A percentile compares a stretch with the other conserved stretches of the same genome.
These are phyloP conservation scores for Terfezia boudieri DNA, from an alignment of 495 filamentous ascomycete species.

Conservation along the genomic window DNA sequence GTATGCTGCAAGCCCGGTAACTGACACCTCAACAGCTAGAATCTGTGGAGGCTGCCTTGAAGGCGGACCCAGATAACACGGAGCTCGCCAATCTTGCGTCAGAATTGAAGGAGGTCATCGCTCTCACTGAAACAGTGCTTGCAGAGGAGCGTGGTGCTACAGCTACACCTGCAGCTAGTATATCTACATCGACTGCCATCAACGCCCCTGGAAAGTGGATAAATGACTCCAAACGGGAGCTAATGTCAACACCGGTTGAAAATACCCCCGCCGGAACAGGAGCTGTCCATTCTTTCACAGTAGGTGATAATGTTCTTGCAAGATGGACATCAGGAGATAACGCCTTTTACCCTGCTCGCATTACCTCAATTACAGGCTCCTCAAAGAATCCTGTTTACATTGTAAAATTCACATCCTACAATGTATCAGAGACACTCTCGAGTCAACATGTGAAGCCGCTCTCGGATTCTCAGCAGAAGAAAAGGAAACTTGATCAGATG, in stretches of 20 bases:
- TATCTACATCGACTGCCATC: constrained; percentile 33
- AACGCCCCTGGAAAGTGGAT: neutral
- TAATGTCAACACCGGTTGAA: constrained; percentile 25
- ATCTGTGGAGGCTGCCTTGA: constrained; percentile 48
- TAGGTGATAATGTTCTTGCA: constrained; percentile 77
- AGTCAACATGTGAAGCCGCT: constrained; percentile 60
- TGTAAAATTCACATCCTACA: constrained; percentile 81
- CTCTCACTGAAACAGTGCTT: constrained; percentile 53
- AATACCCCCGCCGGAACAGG: constrained; percentile 24
- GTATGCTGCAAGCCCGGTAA: neutral
- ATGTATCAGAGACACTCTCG: constrained; percentile 63
- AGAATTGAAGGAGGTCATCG: constrained; percentile 70
- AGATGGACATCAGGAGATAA: constrained; percentile 81
- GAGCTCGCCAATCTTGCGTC: constrained; percentile 57
- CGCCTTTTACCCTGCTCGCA: constrained; percentile 74
- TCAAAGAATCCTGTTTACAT: constrained; percentile 71
- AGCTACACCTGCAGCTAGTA: constrained; percentile 21
- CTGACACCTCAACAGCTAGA: constrained; percentile 39
- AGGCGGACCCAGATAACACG: constrained; percentile 61
- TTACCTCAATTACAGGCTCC: constrained; percentile 82
- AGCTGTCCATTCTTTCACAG: constrained; percentile 24
- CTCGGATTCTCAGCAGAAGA: neutral
- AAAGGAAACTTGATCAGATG: neutral
- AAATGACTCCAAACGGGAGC: constrained; percentile 8
- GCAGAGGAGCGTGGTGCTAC: constrained; percentile 34